A percentile compares a stretch with the other conserved stretches of the same genome.
Evolutionary conservation across 768 basidiomycete genomes (phyloP).

Genomic region (Suillus alpinus): DNA sequence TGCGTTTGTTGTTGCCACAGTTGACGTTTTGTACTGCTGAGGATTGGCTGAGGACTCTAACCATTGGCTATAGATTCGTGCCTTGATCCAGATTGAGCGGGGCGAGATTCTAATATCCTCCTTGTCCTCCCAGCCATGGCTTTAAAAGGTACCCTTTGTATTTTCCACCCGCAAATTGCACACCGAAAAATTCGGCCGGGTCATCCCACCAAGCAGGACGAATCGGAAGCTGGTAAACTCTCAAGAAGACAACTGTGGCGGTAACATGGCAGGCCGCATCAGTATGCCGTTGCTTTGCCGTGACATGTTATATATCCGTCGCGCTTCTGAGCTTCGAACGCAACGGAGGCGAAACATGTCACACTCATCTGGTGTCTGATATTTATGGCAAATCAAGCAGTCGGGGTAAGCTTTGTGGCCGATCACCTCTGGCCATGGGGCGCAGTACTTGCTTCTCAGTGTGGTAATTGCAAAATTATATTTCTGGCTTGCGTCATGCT

Average conservation of each 20-base stretch:
- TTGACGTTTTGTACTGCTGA: background rate
- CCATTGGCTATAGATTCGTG: background rate
- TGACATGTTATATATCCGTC: background rate
- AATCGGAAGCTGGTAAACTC: background rate
- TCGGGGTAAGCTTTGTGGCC: background rate
- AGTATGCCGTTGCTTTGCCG: background rate
- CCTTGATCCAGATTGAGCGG: background rate
- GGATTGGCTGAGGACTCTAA: background rate
- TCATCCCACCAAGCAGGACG: background rate
- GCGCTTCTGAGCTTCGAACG: background rate
- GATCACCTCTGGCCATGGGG: background rate
- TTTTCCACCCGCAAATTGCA: background rate
- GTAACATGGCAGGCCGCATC: background rate
- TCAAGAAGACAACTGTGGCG: background rate
- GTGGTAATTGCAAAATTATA: background rate
- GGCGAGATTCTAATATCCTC: background rate
- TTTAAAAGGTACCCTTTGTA: background rate
- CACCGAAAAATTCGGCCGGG: background rate
- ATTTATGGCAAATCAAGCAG: background rate
- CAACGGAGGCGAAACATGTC: background rate
- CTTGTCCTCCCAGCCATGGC: background rate
- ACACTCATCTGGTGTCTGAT: background rate
- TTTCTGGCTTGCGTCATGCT: background rate
- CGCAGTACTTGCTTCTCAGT: background rate
- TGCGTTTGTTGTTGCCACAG: background rate